Percentiles rank a stretch among this genome's conserved stretches.
phyloP scores from a whole-genome alignment of 495 filamentous ascomycete genomes.

The Penicillium odoratum region DNA sequence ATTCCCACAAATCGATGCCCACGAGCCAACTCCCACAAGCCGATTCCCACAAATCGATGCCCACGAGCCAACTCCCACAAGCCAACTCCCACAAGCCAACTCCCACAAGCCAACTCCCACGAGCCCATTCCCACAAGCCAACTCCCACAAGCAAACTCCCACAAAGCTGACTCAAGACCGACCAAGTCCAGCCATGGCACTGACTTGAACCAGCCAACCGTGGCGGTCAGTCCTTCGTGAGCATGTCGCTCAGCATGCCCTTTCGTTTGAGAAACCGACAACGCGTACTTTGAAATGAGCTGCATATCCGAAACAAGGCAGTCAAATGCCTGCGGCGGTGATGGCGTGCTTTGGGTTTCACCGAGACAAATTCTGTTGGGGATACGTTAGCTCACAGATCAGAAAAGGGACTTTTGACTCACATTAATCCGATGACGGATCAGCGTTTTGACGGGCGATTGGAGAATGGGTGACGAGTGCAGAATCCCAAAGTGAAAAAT shows the following conservation, averaged over 20 bases:
- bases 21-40: neutral
- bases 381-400: neutral
- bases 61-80: too few relatives aligned
- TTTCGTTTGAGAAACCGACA: neutral
- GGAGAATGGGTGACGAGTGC: neutral
- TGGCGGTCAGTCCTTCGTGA: neutral
- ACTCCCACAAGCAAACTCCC: neutral
- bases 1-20: too few relatives aligned
- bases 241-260: neutral
- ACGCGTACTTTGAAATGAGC: neutral
- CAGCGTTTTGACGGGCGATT: neutral
- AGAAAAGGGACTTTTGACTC: neutral
- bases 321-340: neutral
- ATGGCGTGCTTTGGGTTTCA: neutral
- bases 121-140: too few relatives aligned
- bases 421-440: conserved; percentile 1
- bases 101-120: neutral
- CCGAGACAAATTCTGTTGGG: neutral
- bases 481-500: neutral
- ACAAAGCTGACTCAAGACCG: neutral
- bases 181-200: neutral
- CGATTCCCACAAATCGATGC: neutral
- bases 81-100: neutral
- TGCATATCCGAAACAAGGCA: neutral
- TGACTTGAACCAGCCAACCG: neutral